Base-by-base conservation (phyloP, 1,284 basidiomycete species). In the Neolentinus lepideus region DNA sequence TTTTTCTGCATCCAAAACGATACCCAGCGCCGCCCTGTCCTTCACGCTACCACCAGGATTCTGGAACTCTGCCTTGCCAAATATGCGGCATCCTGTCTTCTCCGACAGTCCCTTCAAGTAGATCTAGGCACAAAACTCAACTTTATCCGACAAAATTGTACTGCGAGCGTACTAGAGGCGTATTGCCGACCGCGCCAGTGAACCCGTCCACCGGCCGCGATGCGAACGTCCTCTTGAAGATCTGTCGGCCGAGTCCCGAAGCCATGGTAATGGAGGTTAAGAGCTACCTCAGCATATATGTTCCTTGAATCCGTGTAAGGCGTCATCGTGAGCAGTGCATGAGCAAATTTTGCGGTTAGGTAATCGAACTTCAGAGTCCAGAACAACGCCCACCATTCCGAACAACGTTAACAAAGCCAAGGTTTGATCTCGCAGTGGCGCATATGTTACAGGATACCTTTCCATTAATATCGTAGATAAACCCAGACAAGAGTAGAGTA, bases 1-100 rank as follows among this genome's bases (percentile, higher is more conserved):
- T 66, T 88, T 79, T 74, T 99, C 96, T 2, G 97, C 97, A 69
- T 97, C 89, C 59, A 78, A 78, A 55, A 99, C 76, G 55, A 99
- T 81, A 58, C 90, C 95, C 21, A 98, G 80, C 0, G 96, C 96
- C 38, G 96, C 96, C 57, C 96, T 87, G 70, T 99, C 96, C 74
- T 99, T 99, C 65, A 99, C 94, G 62, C 92, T 95, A 47, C 97
- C 97, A n/a, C 97, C 97, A 0, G 97, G 97, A 65, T 98, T 97
- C 77, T 97, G 94, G 69, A 98, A 96, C 73, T 99, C 96, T 52
- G 94, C 94, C 71, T 99, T 99, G 47, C 92, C 96, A 59, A 89
- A 85, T 58, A 99, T 93, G 58, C 86, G 85, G 59, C 85, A 88
- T n/a, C 95, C 95, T 0, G 86, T 92, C 69, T 84, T 84, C 60